Evolutionary conservation across 495 filamentous ascomycete species (phyloP), one percentile per base, ranked within the genome.

Genomic region (Penicillium salamii): DNA sequence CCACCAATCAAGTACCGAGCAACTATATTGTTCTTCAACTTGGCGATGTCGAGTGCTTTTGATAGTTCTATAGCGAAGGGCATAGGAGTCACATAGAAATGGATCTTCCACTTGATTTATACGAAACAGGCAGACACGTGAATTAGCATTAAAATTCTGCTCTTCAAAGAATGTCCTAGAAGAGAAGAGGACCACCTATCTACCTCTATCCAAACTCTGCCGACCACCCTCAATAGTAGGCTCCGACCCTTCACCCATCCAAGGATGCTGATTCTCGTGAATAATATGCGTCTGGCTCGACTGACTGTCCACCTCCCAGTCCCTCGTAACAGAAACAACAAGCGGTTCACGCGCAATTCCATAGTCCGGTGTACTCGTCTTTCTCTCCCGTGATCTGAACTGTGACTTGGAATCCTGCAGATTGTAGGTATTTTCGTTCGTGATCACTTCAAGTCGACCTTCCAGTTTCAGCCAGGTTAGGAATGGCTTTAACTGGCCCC

Each of bases 291-390:
- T 43, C 21, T 47, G 50, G 24, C 58, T 61, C 15, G 58, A 61
- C 26, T 61, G 58, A 26, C 54, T 61, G 31, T 55, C 51, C 3
- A 61, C 50, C 38, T 61, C 58, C 58, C 58, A 61, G 15, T 58
- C 48, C 24, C 52, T 41, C 18, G 54, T 58, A 29, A 58, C 54
- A 9, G 54, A 48, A 39, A 53, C 54, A 14, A 52, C 54, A 24
- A 49, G 33, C 24, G 20, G 41, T 21, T 40, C 26, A 29, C 49
- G 28, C 15, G 51, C 21, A 12, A 43, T 42, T 5, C 23, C 14
- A 9, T 37, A 37, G 35, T 47, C 35, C 11, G 19, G 14, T 1
- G 14, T n/a, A 11, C 28, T 19, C 32, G 7, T 46, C 41, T 26
- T 46, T 14, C 20, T 26, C 3, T 38, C 32, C 5, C 48, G 38